Percentiles rank a stretch among this genome's conserved stretches.
Evolutionary conservation across 495 filamentous ascomycete species (phyloP).

Genomic region (Corynascus novoguineensis): DNA sequence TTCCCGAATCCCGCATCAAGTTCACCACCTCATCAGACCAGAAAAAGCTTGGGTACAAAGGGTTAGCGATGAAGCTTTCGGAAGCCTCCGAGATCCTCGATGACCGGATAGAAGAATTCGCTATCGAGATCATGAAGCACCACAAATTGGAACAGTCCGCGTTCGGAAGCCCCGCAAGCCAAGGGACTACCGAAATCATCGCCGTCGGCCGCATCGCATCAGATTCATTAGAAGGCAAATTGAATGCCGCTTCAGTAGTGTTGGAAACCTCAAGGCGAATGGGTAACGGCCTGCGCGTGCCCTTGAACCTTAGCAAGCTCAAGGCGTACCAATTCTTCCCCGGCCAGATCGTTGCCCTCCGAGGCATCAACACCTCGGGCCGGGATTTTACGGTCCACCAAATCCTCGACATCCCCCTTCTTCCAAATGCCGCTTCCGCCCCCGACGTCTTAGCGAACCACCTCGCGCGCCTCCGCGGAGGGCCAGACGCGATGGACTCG

Average conservation of each 20-base stretch:
- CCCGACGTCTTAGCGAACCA: constrained; percentile 55
- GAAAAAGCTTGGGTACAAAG: constrained; percentile 85
- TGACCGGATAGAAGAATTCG: constrained; percentile 89
- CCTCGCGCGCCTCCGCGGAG: constrained; percentile 58
- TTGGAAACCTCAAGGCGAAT: constrained; percentile 83
- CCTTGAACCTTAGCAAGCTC: constrained; percentile 66
- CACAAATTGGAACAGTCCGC: constrained; percentile 70
- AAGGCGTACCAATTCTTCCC: constrained; percentile 81
- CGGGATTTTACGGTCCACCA: constrained; percentile 76
- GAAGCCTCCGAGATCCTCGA: constrained; percentile 90
- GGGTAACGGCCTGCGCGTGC: constrained; percentile 74
- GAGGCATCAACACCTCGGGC: constrained; percentile 81
- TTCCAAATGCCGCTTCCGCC: constrained; percentile 62
- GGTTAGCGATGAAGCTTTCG: constrained; percentile 87
- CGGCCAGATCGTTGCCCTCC: constrained; percentile 84
- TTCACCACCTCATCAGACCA: constrained; percentile 76
- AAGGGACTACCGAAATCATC: constrained; percentile 79
- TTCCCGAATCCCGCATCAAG: constrained; percentile 69
- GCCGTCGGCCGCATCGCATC: constrained; percentile 88
- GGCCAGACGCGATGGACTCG: constrained; percentile 53
- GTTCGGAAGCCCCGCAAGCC: constrained; percentile 79
- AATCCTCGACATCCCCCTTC: constrained; percentile 64
- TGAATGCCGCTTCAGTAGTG: constrained; percentile 76
- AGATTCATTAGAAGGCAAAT: constrained; percentile 73
- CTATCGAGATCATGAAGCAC: constrained; percentile 61